Evolutionary conservation across 1,139 yeast species (phyloP), one percentile per base, ranked within the genome.

Genomic region (Geotrichum australiense): DNA sequence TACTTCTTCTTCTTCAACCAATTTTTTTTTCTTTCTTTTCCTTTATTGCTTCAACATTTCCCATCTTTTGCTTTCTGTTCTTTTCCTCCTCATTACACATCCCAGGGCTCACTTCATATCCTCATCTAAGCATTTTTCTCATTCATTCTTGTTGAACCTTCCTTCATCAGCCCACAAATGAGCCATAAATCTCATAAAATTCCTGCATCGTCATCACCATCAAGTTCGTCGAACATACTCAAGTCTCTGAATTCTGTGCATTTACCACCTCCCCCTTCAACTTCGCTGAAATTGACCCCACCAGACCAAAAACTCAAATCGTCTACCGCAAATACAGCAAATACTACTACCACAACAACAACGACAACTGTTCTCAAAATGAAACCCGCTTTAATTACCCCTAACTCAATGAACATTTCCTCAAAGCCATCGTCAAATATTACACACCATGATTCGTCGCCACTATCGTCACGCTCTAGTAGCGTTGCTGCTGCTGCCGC

Each of bases 221-320:
- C 37, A 11, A 27, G 26, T 15, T 59, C 62, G 48, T 59, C 66
- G 27, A 67, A 66, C 50, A 51, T 67, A 42, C 53, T 66, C 51
- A 65, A 65, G 51, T 66, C 71, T 18, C 53, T 67, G 48, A 61
- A 66, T 14, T 66, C 71, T 23, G 69, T 67, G 19, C 69, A 67
- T 43, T 59, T 67, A 22, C 71, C 71, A 11, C 71, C 71, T 8
- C 71, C 71, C 1, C 70, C 70, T 5, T 54, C 66, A n/a, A 34
- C 37, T 5, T 34, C 33, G 5, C 20, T 29, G n/a, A 34, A 20
- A 15, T 22, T 24, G n/a, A 34, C 33, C 7, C 33, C 33, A 10
- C 33, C 33, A 14, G 33, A 29, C 7, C 16, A 19, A 6, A 29
- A 29, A 29, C 16, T 15, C 20, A 29, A 29, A 12, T 11, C 33